These are phyloP conservation scores for Ormosia semicastrata DNA, from an alignment of 306 rosid genomes.

Conservation along the genomic window DNA sequence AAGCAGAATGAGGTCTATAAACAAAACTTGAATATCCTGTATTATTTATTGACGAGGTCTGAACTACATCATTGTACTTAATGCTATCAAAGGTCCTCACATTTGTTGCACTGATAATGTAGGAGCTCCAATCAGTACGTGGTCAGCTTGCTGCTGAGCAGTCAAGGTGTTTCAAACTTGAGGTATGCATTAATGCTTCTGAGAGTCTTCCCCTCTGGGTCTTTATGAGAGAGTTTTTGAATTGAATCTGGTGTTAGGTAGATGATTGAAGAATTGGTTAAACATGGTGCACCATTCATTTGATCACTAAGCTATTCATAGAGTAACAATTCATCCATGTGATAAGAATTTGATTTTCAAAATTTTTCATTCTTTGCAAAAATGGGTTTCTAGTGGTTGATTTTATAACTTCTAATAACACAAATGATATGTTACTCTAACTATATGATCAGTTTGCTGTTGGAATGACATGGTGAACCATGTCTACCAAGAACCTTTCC, in stretches of 20 bases:
- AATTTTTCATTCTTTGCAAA: not conserved
- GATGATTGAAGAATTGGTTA: not conserved
- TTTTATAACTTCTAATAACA: not conserved
- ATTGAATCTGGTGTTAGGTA: not conserved
- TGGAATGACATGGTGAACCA: not conserved
- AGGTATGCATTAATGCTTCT: conserved; percentile 51
- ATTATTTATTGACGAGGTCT: not conserved
- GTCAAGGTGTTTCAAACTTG: conserved; percentile 95
- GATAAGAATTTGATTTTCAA: not conserved
- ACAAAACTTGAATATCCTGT: not conserved
- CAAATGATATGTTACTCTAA: not conserved
- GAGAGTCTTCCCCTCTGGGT: conserved; percentile 5
- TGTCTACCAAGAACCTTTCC: not conserved
- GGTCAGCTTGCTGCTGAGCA: conserved; percentile 93
- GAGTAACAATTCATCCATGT: not conserved
- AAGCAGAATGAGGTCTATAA: not conserved
- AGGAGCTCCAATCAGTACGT: conserved; percentile 98
- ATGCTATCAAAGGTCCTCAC: conserved; percentile 5
- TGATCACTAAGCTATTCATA: not conserved
- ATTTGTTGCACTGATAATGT: conserved; percentile 15
- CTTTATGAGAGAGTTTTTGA: not conserved
- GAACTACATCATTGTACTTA: not conserved
- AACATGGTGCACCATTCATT: not conserved
- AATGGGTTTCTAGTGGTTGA: not conserved
- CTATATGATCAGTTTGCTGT: not conserved